phyloP scores from a whole-genome alignment of 2,329 filamentous ascomycete species.

The Ceratocystis lukuohia region DNA sequence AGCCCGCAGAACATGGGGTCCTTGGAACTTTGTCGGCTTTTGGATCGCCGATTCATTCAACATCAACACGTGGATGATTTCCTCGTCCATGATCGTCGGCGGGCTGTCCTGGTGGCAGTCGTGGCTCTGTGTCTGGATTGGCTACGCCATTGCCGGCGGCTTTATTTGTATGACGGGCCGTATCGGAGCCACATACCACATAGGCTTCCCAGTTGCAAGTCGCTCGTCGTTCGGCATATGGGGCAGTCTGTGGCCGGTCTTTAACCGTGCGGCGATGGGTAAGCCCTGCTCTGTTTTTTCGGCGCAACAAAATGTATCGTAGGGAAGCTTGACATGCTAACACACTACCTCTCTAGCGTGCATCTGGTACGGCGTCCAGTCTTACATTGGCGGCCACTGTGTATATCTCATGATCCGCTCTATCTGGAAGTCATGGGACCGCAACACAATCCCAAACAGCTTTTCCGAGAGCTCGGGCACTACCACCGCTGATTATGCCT shows the following conservation, averaged over 20 bases:
- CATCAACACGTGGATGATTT: slow-evolving; percentile 92
- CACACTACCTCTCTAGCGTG: slow-evolving; percentile 37
- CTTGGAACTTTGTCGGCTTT: slow-evolving; percentile 80
- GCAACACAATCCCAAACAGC: slow-evolving; percentile 48
- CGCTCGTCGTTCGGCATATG: slow-evolving; percentile 76
- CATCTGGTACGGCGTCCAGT: slow-evolving; percentile 77
- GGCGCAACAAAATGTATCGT: slow-evolving; percentile 4
- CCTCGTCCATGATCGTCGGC: slow-evolving; percentile 62
- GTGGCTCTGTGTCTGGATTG: slow-evolving; percentile 77
- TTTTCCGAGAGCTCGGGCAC: slow-evolving; percentile 55
- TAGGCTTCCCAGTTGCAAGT: slow-evolving; percentile 71
- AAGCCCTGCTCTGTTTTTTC: slow-evolving; percentile 21
- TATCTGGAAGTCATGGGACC: slow-evolving; percentile 61
- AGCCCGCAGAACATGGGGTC: slow-evolving; percentile 65
- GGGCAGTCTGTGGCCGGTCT: slow-evolving; percentile 77
- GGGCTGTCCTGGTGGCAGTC: slow-evolving; percentile 87
- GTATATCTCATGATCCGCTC: slow-evolving; percentile 79
- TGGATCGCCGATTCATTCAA: slow-evolving; percentile 80
- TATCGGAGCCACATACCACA: slow-evolving; percentile 77
- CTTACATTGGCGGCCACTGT: slow-evolving; percentile 73
- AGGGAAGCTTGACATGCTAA: not conserved
- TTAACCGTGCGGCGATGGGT: slow-evolving; percentile 75
- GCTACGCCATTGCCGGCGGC: slow-evolving; percentile 61
- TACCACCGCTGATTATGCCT: slow-evolving; percentile 59
- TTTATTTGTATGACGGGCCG: slow-evolving; percentile 70